Base-by-base conservation (phyloP, 352 stramenopile genomes). In the Globisporangium lucens region DNA sequence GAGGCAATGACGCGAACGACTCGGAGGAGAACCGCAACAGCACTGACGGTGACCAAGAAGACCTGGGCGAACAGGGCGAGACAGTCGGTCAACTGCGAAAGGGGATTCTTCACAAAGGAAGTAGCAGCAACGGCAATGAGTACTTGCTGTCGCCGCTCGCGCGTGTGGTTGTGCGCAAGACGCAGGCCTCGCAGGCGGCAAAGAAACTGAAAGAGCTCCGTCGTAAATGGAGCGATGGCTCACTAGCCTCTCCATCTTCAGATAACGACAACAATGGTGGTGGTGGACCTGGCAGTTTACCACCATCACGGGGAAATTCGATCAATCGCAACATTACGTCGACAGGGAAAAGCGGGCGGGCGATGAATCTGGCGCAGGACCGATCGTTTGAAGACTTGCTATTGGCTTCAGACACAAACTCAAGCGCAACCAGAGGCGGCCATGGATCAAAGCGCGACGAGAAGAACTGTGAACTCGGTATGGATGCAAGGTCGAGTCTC, bases 141-240 rank as follows among this genome's bases (percentile, higher is more conserved):
- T 68, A 66, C 8, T 71, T 63, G 8, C 67, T 83, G 3, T 84
- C 78, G 3, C 78, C 80, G 29, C 70, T 89, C 0, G 72, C 69
- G 15, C 80, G 72, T 8, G 77, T 87, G 10, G 67, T 89, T 7
- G 33, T 77, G 43, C 71, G 77, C 2, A 89, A 87, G 63, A 70
- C 75, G 1, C 71, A 85, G 53, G 75, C 78, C 2, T 67, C 66
- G 24, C 70, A 77, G 3, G 80, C 71, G 6, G 70, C 78, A n/a
- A 75, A 73, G n/a, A 89, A 83, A 47, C 66, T 89, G 9, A 87
- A 81, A 57, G 72, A 78, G 5, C 58, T 81, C 43, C 69, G 63
- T 10, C 57, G 61, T 12, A 82, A 75, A 33, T 33, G 53, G 22
- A 56, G 46, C 4, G 65, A 57, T 47, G 30, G 30, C 9, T 35